These are phyloP conservation scores for Irpex rosettiformis DNA, from an alignment of 1,284 basidiomycete species.

Conservation along the genomic window DNA sequence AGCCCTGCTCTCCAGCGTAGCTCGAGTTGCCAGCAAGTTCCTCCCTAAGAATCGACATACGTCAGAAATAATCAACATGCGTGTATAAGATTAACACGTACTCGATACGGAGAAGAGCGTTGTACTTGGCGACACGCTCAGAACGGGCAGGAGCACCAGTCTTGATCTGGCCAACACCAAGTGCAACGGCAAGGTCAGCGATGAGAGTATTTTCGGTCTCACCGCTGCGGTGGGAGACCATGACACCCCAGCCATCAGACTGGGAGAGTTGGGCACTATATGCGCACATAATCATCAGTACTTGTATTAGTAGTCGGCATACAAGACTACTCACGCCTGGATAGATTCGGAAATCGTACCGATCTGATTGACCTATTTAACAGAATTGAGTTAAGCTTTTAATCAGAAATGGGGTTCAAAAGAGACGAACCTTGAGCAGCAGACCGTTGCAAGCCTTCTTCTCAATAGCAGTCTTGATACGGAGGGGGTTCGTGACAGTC, in stretches of 20 bases:
- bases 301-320: constrained; percentile 1
- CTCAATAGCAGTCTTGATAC: constrained; percentile 99
- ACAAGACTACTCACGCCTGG: constrained; percentile 65
- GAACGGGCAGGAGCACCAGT: constrained; percentile 93
- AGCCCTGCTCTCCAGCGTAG: constrained; percentile 78
- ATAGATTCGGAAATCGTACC: constrained; percentile 99
- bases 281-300: constrained; percentile 8
- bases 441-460: constrained; percentile 99
- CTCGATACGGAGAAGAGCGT: constrained; percentile 88
- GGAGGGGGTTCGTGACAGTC: constrained; percentile 96
- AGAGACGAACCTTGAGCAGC: constrained; percentile 70
- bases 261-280: constrained; percentile 91
- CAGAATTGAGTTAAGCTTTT: background rate
- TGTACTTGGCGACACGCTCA: constrained; percentile 95
- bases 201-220: constrained; percentile 97
- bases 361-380: constrained; percentile 83
- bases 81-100: constrained; percentile 40
- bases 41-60: constrained; percentile 49
- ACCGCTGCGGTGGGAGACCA: constrained; percentile 99
- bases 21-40: constrained; percentile 64
- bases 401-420: background rate
- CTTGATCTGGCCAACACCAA: constrained; percentile 96
- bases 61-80: background rate
- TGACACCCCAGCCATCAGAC: constrained; percentile 97
- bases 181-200: constrained; percentile 94